Conservation (phyloP, 192 early-diverging fungal species). For the Mortierella antarctica region DNA sequence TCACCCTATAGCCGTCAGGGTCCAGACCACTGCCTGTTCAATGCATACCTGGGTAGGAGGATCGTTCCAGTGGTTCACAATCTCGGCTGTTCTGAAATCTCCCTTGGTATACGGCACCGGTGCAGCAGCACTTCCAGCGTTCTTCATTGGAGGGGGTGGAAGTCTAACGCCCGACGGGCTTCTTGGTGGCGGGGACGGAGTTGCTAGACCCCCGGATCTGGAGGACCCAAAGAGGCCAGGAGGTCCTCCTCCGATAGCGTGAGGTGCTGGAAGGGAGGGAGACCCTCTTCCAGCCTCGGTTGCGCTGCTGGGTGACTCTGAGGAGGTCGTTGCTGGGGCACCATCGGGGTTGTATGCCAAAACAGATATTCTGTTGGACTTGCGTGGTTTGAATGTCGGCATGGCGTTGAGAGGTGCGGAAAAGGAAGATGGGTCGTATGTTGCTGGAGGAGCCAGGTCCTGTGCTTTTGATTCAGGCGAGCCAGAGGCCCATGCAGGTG, state of each 20-base stretch:
- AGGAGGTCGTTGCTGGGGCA: conserved; percentile 3
- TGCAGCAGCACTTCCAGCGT: neutral
- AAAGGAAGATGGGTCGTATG: conserved; percentile 20
- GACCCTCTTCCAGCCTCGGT: too few relatives aligned
- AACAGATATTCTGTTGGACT: conserved; percentile 39
- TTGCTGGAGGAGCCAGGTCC: conserved; percentile 21
- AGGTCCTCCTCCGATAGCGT: conserved; percentile 19
- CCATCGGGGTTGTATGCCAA: conserved; percentile 28
- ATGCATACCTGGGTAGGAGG: conserved; percentile 57
- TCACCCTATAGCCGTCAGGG: neutral
- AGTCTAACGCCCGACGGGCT: conserved; percentile 24
- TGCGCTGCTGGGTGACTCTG: neutral
- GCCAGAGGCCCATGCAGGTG: conserved; percentile 7
- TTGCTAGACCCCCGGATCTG: neutral
- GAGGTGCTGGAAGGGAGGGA: conserved; percentile 8
- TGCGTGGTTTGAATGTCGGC: conserved; percentile 43
- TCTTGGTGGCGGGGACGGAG: conserved; percentile 16
- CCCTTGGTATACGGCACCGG: conserved; percentile 42
- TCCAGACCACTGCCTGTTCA: neutral
- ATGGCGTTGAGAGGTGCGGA: conserved; percentile 12
- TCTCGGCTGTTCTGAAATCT: conserved; percentile 59
- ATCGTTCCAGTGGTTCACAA: conserved; percentile 67
- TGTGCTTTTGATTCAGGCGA: neutral
- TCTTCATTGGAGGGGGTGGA: conserved; percentile 42
- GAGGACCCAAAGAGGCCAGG: conserved; percentile 28